Evolutionary conservation across 78 protist genomes (phyloP), one percentile per base, ranked within the genome.

Genomic region (Dictyostelium intermedium): DNA sequence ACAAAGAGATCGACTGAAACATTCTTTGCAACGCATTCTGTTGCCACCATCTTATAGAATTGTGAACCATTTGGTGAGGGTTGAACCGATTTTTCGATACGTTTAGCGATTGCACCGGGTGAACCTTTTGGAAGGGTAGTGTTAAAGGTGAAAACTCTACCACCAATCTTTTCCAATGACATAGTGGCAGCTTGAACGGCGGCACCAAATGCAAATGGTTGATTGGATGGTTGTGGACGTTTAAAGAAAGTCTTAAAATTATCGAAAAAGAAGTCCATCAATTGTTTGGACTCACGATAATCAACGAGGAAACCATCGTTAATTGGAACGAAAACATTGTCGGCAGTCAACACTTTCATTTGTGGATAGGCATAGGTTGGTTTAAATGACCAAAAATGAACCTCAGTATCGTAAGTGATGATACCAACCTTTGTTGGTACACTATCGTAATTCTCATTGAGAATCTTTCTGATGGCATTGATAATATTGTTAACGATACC

Each of bases 371-470:
- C 34, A 25, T 85, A 85, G 23, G 61, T 80, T 41, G 76, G 76
- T 69, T 78, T 95, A 25, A 95, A 84, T 41, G 83, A 35, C 93
- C 94, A 95, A 50, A 95, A 95, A 10, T 95, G 97, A 13, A 95
- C 94, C 23, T 82, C 86, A 4, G 91, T 89, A 61, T 89, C 91
- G 37, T 84, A 95, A 14, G 97, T 95, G 56, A 95, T 70, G 27
- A 95, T 91, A 80, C 97, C 97, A 39, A 95, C 85, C 23, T 39
- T 53, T 18, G n/a, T 2, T 60, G 95, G 97, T 32, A 66, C 41
- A n/a, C 53, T 27, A 70, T 80, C 91, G 27, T 45, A 74, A 9
- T n/a, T 25, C n/a, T 93, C 92, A 61, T 76, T 77, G 8, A 95
- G 66, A 2, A 89, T 81, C 39, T 70, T 89, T 69, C 56, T 89